These are phyloP conservation scores for Plantago rigida DNA, from an alignment of 305 asterid genomes.

Conservation along the genomic window DNA sequence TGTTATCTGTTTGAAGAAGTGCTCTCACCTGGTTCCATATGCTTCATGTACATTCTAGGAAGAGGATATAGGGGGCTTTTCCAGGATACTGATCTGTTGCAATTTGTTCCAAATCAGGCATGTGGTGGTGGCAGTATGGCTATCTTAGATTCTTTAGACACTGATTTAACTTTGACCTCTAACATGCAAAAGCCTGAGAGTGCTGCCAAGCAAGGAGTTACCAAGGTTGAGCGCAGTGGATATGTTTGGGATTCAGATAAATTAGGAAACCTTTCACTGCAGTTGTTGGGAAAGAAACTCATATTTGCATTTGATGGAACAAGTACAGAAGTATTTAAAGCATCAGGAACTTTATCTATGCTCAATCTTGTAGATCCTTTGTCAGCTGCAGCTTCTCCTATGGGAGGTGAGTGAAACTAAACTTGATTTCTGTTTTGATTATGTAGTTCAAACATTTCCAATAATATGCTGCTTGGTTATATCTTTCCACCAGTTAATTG, in stretches of 20 bases:
- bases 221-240: conserved; percentile 81
- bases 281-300: conserved; percentile 82
- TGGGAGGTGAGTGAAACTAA: conserved; percentile 67
- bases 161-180: conserved; percentile 58
- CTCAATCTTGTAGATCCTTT: conserved; percentile 98
- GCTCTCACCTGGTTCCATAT: conserved; percentile 88
- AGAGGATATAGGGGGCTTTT: conserved; percentile 94
- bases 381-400: conserved; percentile 98
- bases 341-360: conserved; percentile 81
- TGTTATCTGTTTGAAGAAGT: conserved; percentile 98
- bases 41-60: conserved; percentile 95
- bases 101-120: conserved; percentile 93
- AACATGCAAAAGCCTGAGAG: conserved; percentile 63
- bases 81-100: conserved; percentile 81
- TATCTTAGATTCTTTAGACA: conserved; percentile 88
- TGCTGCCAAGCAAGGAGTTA: conserved; percentile 61
- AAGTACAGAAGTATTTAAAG: conserved; percentile 68
- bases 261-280: conserved; percentile 70
- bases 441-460: background rate
- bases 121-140: conserved; percentile 99
- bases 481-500: conserved; percentile 18
- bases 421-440: conserved; percentile 16
- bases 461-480: conserved; percentile 12
- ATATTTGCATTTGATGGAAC: conserved; percentile 99
- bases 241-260: conserved; percentile 94